These are phyloP conservation scores for Tolypocladium inflatum DNA, from an alignment of 2,329 filamentous ascomycete genomes.

Conservation along the genomic window DNA sequence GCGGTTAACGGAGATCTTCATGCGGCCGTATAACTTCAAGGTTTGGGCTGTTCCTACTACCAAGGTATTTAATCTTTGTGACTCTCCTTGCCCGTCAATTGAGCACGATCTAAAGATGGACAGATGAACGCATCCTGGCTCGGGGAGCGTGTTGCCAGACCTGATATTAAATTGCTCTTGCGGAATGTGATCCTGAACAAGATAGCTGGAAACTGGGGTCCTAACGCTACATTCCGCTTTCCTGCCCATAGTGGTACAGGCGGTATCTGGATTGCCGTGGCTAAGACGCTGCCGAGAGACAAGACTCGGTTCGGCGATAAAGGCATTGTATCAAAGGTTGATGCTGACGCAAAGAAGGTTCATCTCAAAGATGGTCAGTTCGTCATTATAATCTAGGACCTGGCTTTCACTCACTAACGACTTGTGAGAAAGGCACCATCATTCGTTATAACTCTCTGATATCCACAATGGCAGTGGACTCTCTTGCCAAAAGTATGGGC, in stretches of 20 bases:
- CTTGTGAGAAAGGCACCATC: slow-evolving; percentile 39
- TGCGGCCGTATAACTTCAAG: slow-evolving; percentile 99
- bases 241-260: slow-evolving; percentile 91
- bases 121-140: slow-evolving; percentile 99
- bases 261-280: slow-evolving; percentile 97
- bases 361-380: slow-evolving; percentile 61
- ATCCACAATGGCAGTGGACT: slow-evolving; percentile 93
- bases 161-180: slow-evolving; percentile 87
- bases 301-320: slow-evolving; percentile 85
- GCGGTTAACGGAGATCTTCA: slow-evolving; percentile 90
- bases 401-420: background rate
- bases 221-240: slow-evolving; percentile 97
- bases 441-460: slow-evolving; percentile 88
- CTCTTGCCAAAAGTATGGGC: slow-evolving; percentile 75
- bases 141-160: slow-evolving; percentile 94
- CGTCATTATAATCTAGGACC: background rate
- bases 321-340: slow-evolving; percentile 75
- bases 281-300: slow-evolving; percentile 82
- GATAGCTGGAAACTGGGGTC: slow-evolving; percentile 94
- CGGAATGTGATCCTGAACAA: slow-evolving; percentile 94
- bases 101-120: background rate
- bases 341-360: slow-evolving; percentile 77
- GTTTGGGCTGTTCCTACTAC: slow-evolving; percentile 98
- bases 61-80: slow-evolving; percentile 52
- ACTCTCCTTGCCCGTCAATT: background rate